Evolutionary conservation across 768 basidiomycete genomes (phyloP).

Genomic region (Auricularia cornea): DNA sequence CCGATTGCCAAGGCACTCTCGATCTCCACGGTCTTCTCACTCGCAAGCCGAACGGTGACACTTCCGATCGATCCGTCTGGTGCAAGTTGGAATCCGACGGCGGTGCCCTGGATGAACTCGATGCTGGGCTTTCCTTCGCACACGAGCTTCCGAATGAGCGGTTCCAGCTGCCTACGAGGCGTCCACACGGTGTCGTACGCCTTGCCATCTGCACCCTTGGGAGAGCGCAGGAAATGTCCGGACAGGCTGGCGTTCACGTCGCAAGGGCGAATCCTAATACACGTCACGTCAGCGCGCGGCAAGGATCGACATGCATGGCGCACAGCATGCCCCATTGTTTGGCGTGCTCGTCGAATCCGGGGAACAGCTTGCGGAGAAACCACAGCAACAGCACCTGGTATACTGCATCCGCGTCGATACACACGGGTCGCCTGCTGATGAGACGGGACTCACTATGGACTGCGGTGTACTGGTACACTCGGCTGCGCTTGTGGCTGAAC

Average conservation of each 20-base stretch:
- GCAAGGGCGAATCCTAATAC: background rate
- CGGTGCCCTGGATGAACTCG: constrained; percentile 18
- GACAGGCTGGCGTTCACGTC: background rate
- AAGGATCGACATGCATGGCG: too few relatives aligned
- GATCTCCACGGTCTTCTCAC: constrained; percentile 8
- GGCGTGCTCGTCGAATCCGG: background rate
- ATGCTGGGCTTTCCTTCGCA: constrained; percentile 15
- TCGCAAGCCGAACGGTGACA: constrained; percentile 11
- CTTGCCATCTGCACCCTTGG: constrained; percentile 5
- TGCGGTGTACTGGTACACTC: constrained; percentile 22
- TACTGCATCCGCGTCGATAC: too few relatives aligned
- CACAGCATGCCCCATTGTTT: background rate
- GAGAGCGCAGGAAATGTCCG: constrained; percentile 4
- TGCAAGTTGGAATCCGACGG: too few relatives aligned
- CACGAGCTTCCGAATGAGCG: constrained; percentile 23
- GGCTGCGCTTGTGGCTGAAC: constrained; percentile 9
- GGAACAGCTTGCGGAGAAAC: background rate
- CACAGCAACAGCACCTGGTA: background rate
- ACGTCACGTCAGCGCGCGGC: background rate
- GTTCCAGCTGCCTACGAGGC: constrained; percentile 21
- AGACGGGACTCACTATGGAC: constrained; percentile 12
- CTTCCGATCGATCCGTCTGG: background rate
- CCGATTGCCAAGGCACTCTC: constrained; percentile 18
- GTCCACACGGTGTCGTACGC: too few relatives aligned
- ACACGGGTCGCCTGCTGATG: background rate